Evolutionary conservation across 2,329 filamentous ascomycete species (phyloP).

Genomic region (Trichoderma gracile): DNA sequence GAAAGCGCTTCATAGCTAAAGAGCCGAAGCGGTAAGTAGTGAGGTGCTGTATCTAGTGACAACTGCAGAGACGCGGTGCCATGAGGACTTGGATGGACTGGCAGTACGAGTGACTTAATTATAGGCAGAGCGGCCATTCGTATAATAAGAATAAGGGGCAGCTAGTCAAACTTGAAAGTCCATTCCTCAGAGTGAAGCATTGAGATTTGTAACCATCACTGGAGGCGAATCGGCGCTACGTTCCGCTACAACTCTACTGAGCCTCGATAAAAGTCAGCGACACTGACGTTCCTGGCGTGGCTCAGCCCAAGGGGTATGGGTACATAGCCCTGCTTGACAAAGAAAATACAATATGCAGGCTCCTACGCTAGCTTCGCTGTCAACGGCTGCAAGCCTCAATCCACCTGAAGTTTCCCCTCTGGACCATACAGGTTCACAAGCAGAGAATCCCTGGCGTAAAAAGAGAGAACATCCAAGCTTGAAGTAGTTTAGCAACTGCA

Average conservation of each 20-base stretch:
- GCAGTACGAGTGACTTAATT: background rate
- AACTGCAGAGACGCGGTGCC: background rate
- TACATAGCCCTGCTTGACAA: background rate
- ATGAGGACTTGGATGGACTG: background rate
- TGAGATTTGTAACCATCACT: background rate
- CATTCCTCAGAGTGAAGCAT: background rate
- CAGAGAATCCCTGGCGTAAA: no score
- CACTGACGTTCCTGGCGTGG: background rate
- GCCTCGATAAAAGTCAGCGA: background rate
- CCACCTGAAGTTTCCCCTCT: no score
- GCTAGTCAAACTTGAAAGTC: background rate
- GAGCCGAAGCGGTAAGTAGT: no score
- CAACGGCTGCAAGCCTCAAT: no score
- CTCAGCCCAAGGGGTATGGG: background rate
- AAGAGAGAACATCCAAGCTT: no score
- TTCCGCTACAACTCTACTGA: background rate
- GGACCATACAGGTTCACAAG: no score
- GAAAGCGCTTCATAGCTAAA: background rate
- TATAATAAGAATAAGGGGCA: background rate
- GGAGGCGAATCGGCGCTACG: background rate
- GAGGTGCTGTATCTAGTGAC: no score
- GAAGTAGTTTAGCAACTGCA: background rate
- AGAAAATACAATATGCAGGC: background rate
- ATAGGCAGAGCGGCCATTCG: background rate
- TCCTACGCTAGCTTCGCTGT: background rate